phyloP scores from a whole-genome alignment of 441 rosid genomes.

The Populus hybrid region DNA sequence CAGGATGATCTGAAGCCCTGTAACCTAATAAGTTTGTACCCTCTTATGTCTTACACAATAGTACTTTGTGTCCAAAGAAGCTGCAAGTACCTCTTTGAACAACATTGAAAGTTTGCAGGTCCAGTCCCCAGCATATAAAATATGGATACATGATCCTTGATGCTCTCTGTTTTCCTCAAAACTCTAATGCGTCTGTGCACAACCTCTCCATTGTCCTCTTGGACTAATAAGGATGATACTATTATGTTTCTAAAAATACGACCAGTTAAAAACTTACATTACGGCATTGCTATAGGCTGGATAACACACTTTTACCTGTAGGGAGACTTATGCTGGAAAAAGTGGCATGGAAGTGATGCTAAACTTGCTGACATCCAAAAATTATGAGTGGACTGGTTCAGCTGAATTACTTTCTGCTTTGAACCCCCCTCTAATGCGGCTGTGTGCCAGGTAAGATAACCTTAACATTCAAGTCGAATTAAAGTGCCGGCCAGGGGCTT shows the following conservation, averaged over 20 bases:
- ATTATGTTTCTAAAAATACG: not conserved
- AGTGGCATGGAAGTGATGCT: conserved; percentile 74
- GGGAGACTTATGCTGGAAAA: conserved; percentile 47
- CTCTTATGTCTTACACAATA: not conserved
- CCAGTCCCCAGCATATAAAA: not conserved
- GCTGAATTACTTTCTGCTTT: conserved; percentile 46
- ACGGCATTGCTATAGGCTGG: not conserved
- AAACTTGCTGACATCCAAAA: conserved; percentile 45
- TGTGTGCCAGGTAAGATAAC: conserved; percentile 66
- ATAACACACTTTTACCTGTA: conserved; percentile 17
- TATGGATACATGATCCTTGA: not conserved
- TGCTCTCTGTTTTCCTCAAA: not conserved
- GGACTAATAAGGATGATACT: not conserved
- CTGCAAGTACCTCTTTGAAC: not conserved
- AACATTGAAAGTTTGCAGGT: not conserved
- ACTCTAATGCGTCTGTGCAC: not conserved
- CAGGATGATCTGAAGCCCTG: not conserved
- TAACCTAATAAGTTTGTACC: not conserved
- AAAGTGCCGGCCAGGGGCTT: not conserved
- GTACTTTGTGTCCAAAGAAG: not conserved
- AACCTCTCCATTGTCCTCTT: not conserved
- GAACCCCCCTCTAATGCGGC: conserved; percentile 66
- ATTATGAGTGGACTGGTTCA: conserved; percentile 56
- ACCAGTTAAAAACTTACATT: not conserved
- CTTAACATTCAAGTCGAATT: not conserved